These are phyloP conservation scores for Candida xiaguanensis DNA, from an alignment of 805 yeast species.

Conservation along the genomic window DNA sequence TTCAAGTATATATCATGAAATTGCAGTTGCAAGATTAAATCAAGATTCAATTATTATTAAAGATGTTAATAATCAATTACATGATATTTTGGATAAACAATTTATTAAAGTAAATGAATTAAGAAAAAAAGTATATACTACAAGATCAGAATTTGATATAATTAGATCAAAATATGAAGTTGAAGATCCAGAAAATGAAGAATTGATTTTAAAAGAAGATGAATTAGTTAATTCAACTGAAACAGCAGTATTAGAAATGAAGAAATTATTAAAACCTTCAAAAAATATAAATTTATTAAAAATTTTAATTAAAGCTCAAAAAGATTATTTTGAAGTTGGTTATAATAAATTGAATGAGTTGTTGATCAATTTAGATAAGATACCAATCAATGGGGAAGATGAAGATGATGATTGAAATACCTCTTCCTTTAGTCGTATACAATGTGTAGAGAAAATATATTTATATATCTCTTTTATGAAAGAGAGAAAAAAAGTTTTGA, in stretches of 20 bases:
- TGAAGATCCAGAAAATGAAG: slow-evolving; percentile 49
- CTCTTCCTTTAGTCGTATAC: too few species aligned
- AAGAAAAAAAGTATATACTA: slow-evolving; percentile 65
- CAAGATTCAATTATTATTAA: slow-evolving; percentile 65
- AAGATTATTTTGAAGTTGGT: slow-evolving; percentile 44
- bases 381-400: slow-evolving; percentile 35
- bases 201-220: slow-evolving; percentile 61
- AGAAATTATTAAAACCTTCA: slow-evolving; percentile 62
- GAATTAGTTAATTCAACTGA: slow-evolving; percentile 78
- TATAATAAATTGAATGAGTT: slow-evolving; percentile 32
- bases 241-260: slow-evolving; percentile 76
- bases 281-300: slow-evolving; percentile 62
- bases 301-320: slow-evolving; percentile 65
- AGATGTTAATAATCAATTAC: slow-evolving; percentile 56
- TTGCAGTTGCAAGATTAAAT: slow-evolving; percentile 65
- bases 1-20: slow-evolving; percentile 54
- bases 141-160: slow-evolving; percentile 68
- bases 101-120: slow-evolving; percentile 58
- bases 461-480: too few species aligned
- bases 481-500: not conserved
- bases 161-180: slow-evolving; percentile 50
- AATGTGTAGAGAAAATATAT: not conserved
- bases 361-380: slow-evolving; percentile 27
- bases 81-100: slow-evolving; percentile 48
- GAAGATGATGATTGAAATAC: slow-evolving; percentile 19